These are phyloP conservation scores for Cadophora malorum DNA, from an alignment of 2,329 filamentous ascomycete species.

Conservation along the genomic window DNA sequence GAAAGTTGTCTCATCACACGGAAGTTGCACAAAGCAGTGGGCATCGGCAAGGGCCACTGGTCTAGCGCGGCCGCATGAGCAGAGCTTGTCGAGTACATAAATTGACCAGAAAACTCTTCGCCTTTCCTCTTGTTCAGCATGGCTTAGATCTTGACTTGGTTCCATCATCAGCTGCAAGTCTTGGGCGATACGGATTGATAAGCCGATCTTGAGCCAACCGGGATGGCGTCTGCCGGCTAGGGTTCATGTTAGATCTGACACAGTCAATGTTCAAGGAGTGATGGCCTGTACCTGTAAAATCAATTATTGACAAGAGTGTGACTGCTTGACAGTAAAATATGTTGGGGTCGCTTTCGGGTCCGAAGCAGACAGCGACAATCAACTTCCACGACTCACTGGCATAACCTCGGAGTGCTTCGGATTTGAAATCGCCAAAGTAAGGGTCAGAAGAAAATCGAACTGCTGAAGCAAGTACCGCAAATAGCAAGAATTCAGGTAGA, in stretches of 20 bases:
- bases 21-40: neutral
- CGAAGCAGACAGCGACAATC: neutral
- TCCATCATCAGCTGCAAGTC: neutral
- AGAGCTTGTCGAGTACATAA: neutral
- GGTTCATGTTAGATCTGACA: neutral
- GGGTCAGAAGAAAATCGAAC: neutral
- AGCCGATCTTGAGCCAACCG: neutral
- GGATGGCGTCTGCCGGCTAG: neutral
- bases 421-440: neutral
- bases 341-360: neutral
- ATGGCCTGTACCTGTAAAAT: neutral
- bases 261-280: neutral
- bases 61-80: neutral
- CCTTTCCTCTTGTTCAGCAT: neutral
- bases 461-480: neutral
- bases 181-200: neutral
- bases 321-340: neutral
- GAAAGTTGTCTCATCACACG: neutral
- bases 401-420: neutral
- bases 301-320: neutral
- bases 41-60: neutral
- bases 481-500: neutral
- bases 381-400: neutral
- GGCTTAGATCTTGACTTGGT: neutral
- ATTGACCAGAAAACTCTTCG: neutral